Base-by-base conservation (phyloP, 1,284 basidiomycete species). In the Fomitiporia mediterranea region DNA sequence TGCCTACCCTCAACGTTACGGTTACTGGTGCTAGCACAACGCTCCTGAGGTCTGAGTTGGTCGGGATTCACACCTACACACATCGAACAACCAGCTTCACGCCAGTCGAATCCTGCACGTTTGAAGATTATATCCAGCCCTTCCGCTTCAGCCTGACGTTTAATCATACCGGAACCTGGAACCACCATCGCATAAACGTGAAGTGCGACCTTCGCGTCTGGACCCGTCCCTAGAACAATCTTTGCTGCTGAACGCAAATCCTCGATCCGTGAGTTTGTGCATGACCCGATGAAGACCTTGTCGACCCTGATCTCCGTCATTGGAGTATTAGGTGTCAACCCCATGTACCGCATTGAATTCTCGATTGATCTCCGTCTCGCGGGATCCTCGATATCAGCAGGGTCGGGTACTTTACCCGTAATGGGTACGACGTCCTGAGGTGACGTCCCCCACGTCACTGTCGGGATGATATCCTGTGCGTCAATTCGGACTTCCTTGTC, bases 21-120 rank as follows among this genome's bases (percentile, higher is more conserved):
- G 74, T 98, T 98, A 68, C 93, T 96, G 39, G 95, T 98, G 65
- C 91, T 94, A 4, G 94, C 94, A 67, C 94, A 98, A 52, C 94
- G 89, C 72, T 98, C 91, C 47, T 89, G 87, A 2, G 93, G 92
- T 35, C 82, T 77, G 52, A 98, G 79, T 71, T 96, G 93, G 72
- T 98, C 94, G 9, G 94, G 92, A 73, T 98, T 98, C 94, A 98
- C 98, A 43, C 94, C 95, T 61, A 98, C 71, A 72, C 94, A 98
- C 95, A 98, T 98, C 32, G 95, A 98, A 70, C 94, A 98, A 30
- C 94, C 94, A 27, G 94, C 95, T 73, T 98, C 95, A 58, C 94
- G 83, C 94, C 94, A 97, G 70, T 98, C 95, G 66, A 97, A 98
- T 19, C 94, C 95, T 27, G 94, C 94, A 51, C 91, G 88, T 70